Evolutionary conservation across 192 early-diverging fungal species (phyloP), one percentile per base, ranked within the genome.

Genomic region (Coemansia javaensis): DNA sequence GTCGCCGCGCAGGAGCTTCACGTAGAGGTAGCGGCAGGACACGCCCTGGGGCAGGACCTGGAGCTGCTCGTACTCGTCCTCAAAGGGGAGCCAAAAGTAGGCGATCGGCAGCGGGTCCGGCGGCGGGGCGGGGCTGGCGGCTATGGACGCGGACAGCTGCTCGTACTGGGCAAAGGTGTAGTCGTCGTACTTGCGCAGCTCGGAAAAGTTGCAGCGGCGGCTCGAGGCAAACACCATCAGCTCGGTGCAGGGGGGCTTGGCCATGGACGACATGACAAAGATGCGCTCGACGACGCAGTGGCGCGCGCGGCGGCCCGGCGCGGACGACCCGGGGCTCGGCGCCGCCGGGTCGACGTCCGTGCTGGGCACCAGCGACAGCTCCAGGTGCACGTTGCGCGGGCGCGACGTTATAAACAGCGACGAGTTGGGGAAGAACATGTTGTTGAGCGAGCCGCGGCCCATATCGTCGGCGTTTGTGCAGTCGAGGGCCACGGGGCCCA

Each of bases 111-210:
- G 18, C 21, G 63, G 67, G 11, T 63, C 75, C 3, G 2, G 21
- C 25, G 4, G 36, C 6, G 5, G 17, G 25, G 9, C 35, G 30
- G 13, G 7, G 22, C 37, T 41, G 17, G 15, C 20, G 17, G 17
- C 47, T 3, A 66, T 34, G 3, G 16, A 10, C 7, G 27, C 33
- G 1, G 51, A 44, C 46, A 77, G 38, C 42, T 47, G n/a, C 39
- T 71, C 63, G 52, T 71, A 77, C 40, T 66, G 30, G 10, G 57
- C 59, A 53, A 70, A 77, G 4, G 75, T 77, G 20, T 44, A 77
- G 37, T 46, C 40, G 50, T 77, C 52, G 48, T 71, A 77, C 27
- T 51, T 41, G 31, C 25, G 20, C 28, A 77, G 53, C 42, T 66
- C 62, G 3, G 40, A 32, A 28, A 77, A 39, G 21, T 18, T 44